A percentile compares a stretch with the other conserved stretches of the same genome.
These are phyloP conservation scores for Fusarium subtropicale DNA, from an alignment of 2,329 filamentous ascomycete genomes.

Conservation along the genomic window DNA sequence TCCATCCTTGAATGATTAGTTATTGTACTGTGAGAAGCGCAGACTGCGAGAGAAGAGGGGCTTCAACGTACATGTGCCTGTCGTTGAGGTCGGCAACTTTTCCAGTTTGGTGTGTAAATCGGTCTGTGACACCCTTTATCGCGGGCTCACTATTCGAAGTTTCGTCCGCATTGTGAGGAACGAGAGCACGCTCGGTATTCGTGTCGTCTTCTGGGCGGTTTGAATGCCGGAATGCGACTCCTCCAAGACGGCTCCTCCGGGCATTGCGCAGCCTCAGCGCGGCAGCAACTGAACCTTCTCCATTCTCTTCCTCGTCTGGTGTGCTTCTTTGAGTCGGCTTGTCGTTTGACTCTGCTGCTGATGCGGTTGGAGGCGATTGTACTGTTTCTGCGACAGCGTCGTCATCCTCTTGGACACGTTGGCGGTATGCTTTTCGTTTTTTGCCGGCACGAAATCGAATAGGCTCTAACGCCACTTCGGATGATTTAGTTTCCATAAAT, in stretches of 20 bases:
- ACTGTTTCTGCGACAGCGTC: slow-evolving; percentile 16
- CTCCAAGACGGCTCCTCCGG: slow-evolving; percentile 62
- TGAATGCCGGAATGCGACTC: slow-evolving; percentile 66
- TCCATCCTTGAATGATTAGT: slow-evolving; percentile 83
- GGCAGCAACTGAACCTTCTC: slow-evolving; percentile 57
- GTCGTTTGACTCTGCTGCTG: slow-evolving; percentile 11
- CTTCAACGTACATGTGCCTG: slow-evolving; percentile 77
- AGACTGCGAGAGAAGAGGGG: slow-evolving; percentile 1
- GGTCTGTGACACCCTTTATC: slow-evolving; percentile 52
- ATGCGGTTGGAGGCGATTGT: slow-evolving; percentile 6
- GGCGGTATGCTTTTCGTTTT: slow-evolving; percentile 70
- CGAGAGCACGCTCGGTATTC: slow-evolving; percentile 51
- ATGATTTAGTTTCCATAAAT: slow-evolving; percentile 34
- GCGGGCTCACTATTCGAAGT: slow-evolving; percentile 25
- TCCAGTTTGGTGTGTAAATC: slow-evolving; percentile 80
- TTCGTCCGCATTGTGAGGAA: slow-evolving; percentile 51
- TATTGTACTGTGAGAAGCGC: slow-evolving; percentile 17
- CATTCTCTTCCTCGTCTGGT: slow-evolving; percentile 46
- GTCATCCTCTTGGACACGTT: slow-evolving; percentile 56
- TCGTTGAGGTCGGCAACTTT: slow-evolving; percentile 73
- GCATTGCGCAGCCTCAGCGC: slow-evolving; percentile 65
- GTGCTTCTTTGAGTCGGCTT: slow-evolving; percentile 7
- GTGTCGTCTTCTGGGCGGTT: slow-evolving; percentile 36
- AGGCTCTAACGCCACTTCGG: slow-evolving; percentile 41
- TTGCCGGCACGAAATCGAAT: slow-evolving; percentile 68